Evolutionary conservation across 768 basidiomycete species (phyloP).

Genomic region (Phylloporus scabripes): DNA sequence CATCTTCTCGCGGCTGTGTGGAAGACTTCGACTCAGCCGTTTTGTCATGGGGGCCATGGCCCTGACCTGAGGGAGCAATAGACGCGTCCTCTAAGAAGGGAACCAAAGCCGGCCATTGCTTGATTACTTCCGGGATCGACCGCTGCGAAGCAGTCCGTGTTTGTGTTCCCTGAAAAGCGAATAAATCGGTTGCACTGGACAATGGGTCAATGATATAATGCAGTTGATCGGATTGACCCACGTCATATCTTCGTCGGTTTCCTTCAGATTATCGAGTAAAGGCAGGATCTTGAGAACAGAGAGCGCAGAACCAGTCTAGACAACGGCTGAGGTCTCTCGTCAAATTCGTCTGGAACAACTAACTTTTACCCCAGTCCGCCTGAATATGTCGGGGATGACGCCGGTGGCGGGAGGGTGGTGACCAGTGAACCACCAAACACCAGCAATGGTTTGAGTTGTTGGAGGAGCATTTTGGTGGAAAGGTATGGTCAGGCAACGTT

Average conservation of each 20-base stretch:
- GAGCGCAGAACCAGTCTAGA: slow-evolving; percentile 72
- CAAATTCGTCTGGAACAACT: slow-evolving; percentile 15
- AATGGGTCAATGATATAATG: slow-evolving; percentile 13
- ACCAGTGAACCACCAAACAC: slow-evolving; percentile 72
- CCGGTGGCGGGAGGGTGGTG: slow-evolving; percentile 35
- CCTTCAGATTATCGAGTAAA: slow-evolving; percentile 63
- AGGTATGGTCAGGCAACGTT: slow-evolving; percentile 42
- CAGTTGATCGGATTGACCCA: slow-evolving; percentile 32
- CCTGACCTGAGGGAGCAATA: slow-evolving; percentile 42
- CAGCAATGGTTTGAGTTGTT: slow-evolving; percentile 33
- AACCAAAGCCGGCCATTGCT: slow-evolving; percentile 63
- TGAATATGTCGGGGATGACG: slow-evolving; percentile 72
- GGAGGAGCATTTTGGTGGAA: slow-evolving; percentile 9
- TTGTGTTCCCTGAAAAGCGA: slow-evolving; percentile 72
- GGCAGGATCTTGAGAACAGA: slow-evolving; percentile 66
- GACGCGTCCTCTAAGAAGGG: slow-evolving; percentile 54
- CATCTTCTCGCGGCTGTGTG: slow-evolving; percentile 38
- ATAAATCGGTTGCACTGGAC: slow-evolving; percentile 68
- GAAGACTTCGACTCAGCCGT: slow-evolving; percentile 27
- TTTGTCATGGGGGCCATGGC: slow-evolving; percentile 24
- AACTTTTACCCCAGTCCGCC: slow-evolving; percentile 60
- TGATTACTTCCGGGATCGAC: slow-evolving; percentile 53
- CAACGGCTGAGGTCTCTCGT: slow-evolving; percentile 6
- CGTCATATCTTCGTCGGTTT: slow-evolving; percentile 63
- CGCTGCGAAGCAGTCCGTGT: slow-evolving; percentile 41